These are phyloP conservation scores for Starmerella ratchasimensis DNA, from an alignment of 805 yeast genomes.

Conservation along the genomic window DNA sequence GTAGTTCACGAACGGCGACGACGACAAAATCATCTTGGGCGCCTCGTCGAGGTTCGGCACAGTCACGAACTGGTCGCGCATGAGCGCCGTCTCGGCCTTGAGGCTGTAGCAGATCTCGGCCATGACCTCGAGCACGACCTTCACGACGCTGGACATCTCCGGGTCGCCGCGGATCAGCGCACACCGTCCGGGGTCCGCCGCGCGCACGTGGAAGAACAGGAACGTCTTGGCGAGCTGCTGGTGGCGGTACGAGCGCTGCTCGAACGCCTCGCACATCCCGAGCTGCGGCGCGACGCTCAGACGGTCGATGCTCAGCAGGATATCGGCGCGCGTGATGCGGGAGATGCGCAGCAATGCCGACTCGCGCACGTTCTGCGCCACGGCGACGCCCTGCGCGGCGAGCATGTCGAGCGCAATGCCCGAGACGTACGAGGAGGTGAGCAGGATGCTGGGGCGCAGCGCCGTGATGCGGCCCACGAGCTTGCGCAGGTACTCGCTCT, in stretches of 20 bases:
- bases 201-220: constrained; percentile 68
- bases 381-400: constrained; percentile 64
- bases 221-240: constrained; percentile 47
- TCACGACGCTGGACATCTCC: constrained; percentile 49
- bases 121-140: constrained; percentile 69
- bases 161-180: constrained; percentile 68
- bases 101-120: constrained; percentile 65
- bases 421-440: constrained; percentile 66
- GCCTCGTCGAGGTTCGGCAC: constrained; percentile 24
- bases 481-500: constrained; percentile 67
- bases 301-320: constrained; percentile 74
- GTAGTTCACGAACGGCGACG: constrained; percentile 74
- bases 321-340: constrained; percentile 67
- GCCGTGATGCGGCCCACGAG: constrained; percentile 66
- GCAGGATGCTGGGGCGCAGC: constrained; percentile 61
- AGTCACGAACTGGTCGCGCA: constrained; percentile 53
- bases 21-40: constrained; percentile 38
- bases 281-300: constrained; percentile 56
- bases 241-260: constrained; percentile 50
- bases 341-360: constrained; percentile 70
- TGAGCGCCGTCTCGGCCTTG: constrained; percentile 60
- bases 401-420: constrained; percentile 66
- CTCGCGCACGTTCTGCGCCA: constrained; percentile 66
- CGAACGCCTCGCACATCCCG: constrained; percentile 64
- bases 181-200: constrained; percentile 63